Conservation (phyloP, 2,329 filamentous ascomycete genomes). For the Hypoxylon sp. region DNA sequence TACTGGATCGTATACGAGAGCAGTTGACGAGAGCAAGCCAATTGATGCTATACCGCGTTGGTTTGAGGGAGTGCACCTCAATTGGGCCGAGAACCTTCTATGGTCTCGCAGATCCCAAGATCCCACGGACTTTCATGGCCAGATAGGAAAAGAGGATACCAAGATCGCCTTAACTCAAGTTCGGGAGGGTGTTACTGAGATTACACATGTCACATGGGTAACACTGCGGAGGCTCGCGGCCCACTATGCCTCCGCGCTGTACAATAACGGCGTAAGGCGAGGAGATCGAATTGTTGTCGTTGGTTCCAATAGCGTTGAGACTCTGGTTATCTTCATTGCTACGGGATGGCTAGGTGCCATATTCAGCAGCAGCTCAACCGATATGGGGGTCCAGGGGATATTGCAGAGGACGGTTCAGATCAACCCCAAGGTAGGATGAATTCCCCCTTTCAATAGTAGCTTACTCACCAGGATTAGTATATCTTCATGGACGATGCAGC, state of each 20-base stretch:
- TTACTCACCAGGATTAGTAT: conserved; percentile 60
- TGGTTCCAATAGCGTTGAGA: conserved; percentile 81
- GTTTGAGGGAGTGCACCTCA: conserved; percentile 82
- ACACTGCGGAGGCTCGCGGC: conserved; percentile 74
- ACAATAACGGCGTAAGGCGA: conserved; percentile 73
- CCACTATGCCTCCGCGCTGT: conserved; percentile 75
- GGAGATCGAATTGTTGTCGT: conserved; percentile 85
- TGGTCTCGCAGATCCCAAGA: conserved; percentile 66
- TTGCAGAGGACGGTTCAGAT: conserved; percentile 82
- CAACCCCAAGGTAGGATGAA: conserved; percentile 70
- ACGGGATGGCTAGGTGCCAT: conserved; percentile 79
- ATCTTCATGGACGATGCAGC: conserved; percentile 88
- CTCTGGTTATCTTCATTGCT: conserved; percentile 79
- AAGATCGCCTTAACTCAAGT: conserved; percentile 81
- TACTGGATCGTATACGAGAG: conserved; percentile 69
- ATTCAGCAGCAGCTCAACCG: conserved; percentile 83
- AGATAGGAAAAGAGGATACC: conserved; percentile 76
- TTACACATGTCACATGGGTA: conserved; percentile 75
- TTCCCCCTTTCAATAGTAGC: not conserved
- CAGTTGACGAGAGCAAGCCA: conserved; percentile 78
- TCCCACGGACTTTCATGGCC: conserved; percentile 64
- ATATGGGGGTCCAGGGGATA: conserved; percentile 86
- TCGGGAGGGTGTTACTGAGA: conserved; percentile 73
- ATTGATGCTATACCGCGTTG: conserved; percentile 82
- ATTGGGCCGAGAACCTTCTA: conserved; percentile 86